phyloP scores from a whole-genome alignment of 1,284 basidiomycete species.

The Garcileccinum viscosum region DNA sequence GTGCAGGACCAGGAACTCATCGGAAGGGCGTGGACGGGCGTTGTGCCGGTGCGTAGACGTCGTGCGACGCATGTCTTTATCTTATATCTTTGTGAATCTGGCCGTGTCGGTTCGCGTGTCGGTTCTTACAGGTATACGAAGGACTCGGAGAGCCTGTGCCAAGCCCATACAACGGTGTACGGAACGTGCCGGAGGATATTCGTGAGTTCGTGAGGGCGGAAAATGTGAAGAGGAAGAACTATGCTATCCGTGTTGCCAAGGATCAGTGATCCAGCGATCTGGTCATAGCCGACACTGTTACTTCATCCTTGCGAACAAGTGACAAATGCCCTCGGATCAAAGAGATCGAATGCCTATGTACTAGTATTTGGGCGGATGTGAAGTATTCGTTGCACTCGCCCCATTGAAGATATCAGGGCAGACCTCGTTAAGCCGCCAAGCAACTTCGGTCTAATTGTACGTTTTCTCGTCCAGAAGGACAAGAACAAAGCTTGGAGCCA shows the following conservation, averaged over 20 bases:
- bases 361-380: no score
- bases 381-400: background rate
- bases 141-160: conserved; percentile 35
- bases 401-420: background rate
- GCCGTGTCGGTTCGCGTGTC: background rate
- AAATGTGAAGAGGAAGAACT: conserved; percentile 32
- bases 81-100: background rate
- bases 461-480: background rate
- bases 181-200: conserved; percentile 26
- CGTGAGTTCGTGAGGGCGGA: conserved; percentile 29
- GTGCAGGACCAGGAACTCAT: conserved; percentile 21
- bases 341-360: no score
- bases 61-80: background rate
- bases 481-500: no score
- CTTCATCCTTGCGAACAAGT: background rate
- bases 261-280: conserved; percentile 3
- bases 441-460: background rate
- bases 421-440: background rate
- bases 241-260: conserved; percentile 26
- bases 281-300: no score
- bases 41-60: conserved; percentile 27
- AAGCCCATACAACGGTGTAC: conserved; percentile 27
- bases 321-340: background rate
- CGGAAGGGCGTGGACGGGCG: conserved; percentile 32
- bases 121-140: conserved; percentile 27